phyloP scores from a whole-genome alignment of 345 rosid species.

The Dimocarpus longan region DNA sequence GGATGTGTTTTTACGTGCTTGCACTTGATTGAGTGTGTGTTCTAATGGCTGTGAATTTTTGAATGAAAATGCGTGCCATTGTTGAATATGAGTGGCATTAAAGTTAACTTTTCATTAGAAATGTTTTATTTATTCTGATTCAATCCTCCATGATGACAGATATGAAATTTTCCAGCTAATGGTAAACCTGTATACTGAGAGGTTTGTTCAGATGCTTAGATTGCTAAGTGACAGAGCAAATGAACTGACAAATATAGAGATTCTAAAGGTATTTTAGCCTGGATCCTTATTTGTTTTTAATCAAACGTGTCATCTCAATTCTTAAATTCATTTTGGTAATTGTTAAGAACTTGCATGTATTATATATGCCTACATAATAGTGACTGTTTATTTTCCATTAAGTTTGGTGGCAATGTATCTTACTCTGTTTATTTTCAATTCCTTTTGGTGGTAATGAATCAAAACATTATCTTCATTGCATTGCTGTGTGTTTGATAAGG shows the following conservation, averaged over 20 bases:
- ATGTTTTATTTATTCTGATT: slow-evolving; percentile 16
- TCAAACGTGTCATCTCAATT: slow-evolving; percentile 9
- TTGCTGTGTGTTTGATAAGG: background rate
- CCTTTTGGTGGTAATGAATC: background rate
- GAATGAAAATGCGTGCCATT: background rate
- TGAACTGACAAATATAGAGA: slow-evolving; percentile 93
- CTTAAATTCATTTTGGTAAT: slow-evolving; percentile 2
- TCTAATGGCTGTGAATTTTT: background rate
- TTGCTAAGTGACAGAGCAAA: slow-evolving; percentile 92
- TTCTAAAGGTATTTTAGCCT: slow-evolving; percentile 68
- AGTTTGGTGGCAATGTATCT: too few species aligned
- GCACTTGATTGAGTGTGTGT: background rate
- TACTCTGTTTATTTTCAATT: background rate
- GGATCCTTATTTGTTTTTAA: slow-evolving; percentile 6
- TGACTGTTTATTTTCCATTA: background rate
- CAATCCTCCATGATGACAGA: slow-evolving; percentile 55
- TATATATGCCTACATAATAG: background rate
- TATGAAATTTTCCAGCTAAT: slow-evolving; percentile 98
- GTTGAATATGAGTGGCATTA: background rate
- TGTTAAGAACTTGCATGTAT: slow-evolving; percentile 2
- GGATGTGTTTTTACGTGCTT: background rate
- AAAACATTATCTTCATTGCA: background rate
- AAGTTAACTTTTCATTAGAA: background rate
- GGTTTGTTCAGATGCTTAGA: slow-evolving; percentile 98
- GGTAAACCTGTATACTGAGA: slow-evolving; percentile 98